Conservation (phyloP, 1,284 basidiomycete species). For the Somion occarium region DNA sequence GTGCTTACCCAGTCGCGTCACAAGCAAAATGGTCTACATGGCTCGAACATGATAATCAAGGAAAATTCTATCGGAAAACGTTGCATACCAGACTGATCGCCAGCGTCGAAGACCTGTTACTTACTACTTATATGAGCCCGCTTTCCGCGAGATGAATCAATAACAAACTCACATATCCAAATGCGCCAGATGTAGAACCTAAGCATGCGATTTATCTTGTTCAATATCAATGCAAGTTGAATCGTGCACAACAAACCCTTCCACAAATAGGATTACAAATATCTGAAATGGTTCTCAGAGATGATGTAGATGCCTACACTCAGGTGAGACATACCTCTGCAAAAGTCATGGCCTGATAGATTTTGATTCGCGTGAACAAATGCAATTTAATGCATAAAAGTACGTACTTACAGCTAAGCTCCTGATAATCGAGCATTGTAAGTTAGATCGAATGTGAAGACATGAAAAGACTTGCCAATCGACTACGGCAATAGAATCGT, state of each 20-base stretch:
- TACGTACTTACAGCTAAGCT: background rate
- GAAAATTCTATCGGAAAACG: background rate
- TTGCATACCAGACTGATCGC: background rate
- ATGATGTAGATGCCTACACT: background rate
- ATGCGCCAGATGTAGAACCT: constrained; percentile 6
- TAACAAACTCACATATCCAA: constrained; percentile 1
- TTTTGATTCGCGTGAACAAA: background rate
- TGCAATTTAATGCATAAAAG: background rate
- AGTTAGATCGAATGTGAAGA: too few species aligned
- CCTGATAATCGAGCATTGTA: background rate
- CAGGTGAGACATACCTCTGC: background rate
- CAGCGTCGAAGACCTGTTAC: background rate
- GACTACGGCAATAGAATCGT: background rate
- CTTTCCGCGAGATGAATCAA: background rate
- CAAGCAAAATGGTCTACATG: background rate
- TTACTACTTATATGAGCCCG: background rate
- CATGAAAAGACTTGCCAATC: background rate
- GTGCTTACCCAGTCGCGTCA: background rate
- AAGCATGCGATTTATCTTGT: background rate
- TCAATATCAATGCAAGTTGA: background rate
- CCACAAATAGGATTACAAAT: background rate
- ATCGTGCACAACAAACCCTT: background rate
- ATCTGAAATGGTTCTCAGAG: background rate
- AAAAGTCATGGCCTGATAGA: background rate
- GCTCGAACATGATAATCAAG: background rate